Base-by-base conservation (phyloP, 352 stramenopile species). In the Globisporangium nagaii region DNA sequence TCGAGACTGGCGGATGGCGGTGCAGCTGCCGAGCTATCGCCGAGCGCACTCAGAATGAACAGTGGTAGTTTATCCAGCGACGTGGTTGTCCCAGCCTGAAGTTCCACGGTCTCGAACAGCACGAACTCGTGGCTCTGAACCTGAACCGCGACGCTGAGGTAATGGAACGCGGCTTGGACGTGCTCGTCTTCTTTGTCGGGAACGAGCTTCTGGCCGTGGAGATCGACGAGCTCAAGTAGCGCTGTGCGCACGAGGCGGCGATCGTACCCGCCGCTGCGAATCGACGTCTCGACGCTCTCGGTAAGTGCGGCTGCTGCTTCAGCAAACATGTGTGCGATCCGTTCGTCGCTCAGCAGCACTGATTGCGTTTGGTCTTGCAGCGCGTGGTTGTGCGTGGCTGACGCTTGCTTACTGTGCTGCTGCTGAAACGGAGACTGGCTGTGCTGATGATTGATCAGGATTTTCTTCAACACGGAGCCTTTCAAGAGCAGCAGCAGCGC, bases 141-240 rank as follows among this genome's bases (percentile, higher is more conserved):
- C 25, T 62, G 49, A 1, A 81, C 31, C 0, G 71, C 79, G 17
- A 89, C 49, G 34, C 65, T 72, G 27, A 93, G 56, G 58, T 84
- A 90, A 58, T 90, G 79, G 41, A 86, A 88, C 28, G 77, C 79
- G 19, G 74, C 79, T 61, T 89, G 78, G 19, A 86, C 60, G 39
- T 90, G 78, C 15, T 72, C 58, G 12, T 84, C 62, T 58, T 88
- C 71, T 25, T 68, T 60, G 6, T 40, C 58, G 9, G 42, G 54
- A 17, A 88, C 10, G 1, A 82, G 12, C 40, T 88, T 79, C 42
- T 63, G 59, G 6, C 65, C 61, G 40, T 75, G 89, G 2, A 90
- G 46, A 61, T 86, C 66, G 22, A 88, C 73, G n/a, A 93, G 58
- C 47, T 90, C 72, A 25, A 85, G 62, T 15, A 90, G 44, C 15